Percentiles rank a stretch among this genome's conserved stretches.
Conservation (phyloP, 768 basidiomycete species). For the Phylloporus sp. region DNA sequence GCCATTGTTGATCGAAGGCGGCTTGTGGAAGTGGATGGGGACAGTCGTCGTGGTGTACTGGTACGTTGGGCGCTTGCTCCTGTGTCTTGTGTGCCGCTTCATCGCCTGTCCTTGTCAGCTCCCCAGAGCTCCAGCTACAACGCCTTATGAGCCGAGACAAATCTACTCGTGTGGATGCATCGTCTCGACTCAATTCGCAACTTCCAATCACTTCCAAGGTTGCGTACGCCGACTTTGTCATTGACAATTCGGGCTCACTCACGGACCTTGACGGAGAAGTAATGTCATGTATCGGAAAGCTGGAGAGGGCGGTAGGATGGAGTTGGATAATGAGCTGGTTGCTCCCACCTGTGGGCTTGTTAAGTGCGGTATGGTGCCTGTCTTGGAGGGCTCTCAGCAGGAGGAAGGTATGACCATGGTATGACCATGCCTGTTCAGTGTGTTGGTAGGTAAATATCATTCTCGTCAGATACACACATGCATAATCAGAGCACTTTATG, state of each 20-base stretch:
- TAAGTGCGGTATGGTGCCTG: constrained; percentile 43
- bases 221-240: constrained; percentile 75
- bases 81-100: not conserved
- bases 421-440: not conserved
- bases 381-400: constrained; percentile 32
- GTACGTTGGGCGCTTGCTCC: constrained; percentile 40
- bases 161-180: constrained; percentile 63
- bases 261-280: constrained; percentile 57
- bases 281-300: constrained; percentile 37
- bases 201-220: constrained; percentile 76
- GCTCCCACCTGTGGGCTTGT: constrained; percentile 49
- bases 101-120: constrained; percentile 41
- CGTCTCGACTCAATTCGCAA: constrained; percentile 74
- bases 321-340: constrained; percentile 62
- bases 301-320: constrained; percentile 50
- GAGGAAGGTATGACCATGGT: constrained; percentile 8
- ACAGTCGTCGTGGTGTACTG: constrained; percentile 89
- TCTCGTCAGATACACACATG: too few species aligned
- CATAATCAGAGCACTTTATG: too few species aligned
- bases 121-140: constrained; percentile 76
- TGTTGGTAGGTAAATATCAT: not conserved
- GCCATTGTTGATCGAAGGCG: constrained; percentile 87
- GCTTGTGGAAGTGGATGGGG: constrained; percentile 79
- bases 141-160: constrained; percentile 76
- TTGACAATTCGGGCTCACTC: constrained; percentile 84